Evolutionary conservation across 352 stramenopile genomes (phyloP).

Genomic region (Phytophthora sansomeana): DNA sequence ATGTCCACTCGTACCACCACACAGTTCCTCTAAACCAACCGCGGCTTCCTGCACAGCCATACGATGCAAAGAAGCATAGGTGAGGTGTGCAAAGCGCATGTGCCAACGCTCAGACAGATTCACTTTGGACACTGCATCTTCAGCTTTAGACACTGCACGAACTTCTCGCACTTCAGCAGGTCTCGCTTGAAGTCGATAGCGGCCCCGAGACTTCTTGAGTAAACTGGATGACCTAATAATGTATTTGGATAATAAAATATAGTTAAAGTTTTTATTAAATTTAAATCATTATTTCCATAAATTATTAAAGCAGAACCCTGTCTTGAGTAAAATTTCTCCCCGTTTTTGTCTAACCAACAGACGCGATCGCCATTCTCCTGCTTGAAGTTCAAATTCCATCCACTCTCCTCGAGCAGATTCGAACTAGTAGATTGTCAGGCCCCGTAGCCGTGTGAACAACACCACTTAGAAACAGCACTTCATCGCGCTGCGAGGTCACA

Average conservation of each 20-base stretch:
- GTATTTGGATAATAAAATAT: too few species aligned
- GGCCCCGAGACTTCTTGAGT: not conserved
- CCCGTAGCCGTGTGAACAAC: slow-evolving; percentile 3
- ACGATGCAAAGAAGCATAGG: slow-evolving; percentile 4
- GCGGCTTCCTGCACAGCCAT: not conserved
- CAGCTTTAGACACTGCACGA: not conserved
- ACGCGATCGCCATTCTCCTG: not conserved
- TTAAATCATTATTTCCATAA: too few species aligned
- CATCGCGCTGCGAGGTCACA: not conserved
- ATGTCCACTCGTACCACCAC: not conserved
- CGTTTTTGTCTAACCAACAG: slow-evolving; percentile 8
- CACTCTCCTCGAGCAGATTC: not conserved
- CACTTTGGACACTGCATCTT: too few species aligned
- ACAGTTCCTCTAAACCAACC: not conserved
- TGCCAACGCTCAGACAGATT: slow-evolving; percentile 6
- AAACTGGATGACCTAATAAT: too few species aligned
- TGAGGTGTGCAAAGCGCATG: slow-evolving; percentile 20
- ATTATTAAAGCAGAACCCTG: too few species aligned
- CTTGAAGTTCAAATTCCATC: not conserved
- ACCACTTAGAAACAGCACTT: not conserved
- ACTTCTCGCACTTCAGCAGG: slow-evolving; percentile 8
- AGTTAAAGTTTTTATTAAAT: too few species aligned
- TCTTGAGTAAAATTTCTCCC: not conserved
- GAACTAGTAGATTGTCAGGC: slow-evolving; percentile 3
- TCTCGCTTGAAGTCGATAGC: slow-evolving; percentile 9